These are phyloP conservation scores for Handroanthus guayacan DNA, from an alignment of 257 asterid genomes.

Conservation along the genomic window DNA sequence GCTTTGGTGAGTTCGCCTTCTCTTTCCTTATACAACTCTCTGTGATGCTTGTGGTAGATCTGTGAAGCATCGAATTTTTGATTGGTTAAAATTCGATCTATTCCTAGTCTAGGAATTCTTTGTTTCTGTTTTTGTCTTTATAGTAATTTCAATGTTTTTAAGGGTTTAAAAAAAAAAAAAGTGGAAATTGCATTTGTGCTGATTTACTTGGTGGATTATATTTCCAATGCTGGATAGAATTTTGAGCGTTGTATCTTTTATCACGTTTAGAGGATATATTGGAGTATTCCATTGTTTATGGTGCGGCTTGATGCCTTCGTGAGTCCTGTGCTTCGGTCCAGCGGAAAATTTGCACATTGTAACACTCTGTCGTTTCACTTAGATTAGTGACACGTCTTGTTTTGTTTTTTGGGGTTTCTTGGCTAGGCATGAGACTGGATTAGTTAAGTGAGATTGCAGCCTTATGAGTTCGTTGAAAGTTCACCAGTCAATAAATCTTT, in stretches of 20 bases:
- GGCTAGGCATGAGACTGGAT: background rate
- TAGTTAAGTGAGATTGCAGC: background rate
- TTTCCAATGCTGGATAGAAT: background rate
- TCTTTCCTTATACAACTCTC: background rate
- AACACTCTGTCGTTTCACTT: background rate
- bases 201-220: background rate
- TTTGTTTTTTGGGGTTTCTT: background rate
- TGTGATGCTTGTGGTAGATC: conserved; percentile 36
- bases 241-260: background rate
- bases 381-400: background rate
- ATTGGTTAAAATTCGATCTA: background rate
- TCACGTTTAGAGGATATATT: background rate
- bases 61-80: background rate
- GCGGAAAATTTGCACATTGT: background rate
- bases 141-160: background rate
- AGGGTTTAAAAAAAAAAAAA: background rate
- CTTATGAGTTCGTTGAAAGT: background rate
- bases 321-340: background rate
- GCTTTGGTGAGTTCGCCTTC: conserved; percentile 61
- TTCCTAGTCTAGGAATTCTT: conserved; percentile 11
- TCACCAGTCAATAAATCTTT: background rate
- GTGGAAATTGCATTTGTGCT: background rate
- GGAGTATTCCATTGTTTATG: background rate
- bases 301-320: background rate
- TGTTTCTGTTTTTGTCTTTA: background rate